A percentile compares a stretch with the other conserved stretches of the same genome.
These are phyloP conservation scores for Aspergillus ruber DNA, from an alignment of 2,329 filamentous ascomycete species.

Conservation along the genomic window DNA sequence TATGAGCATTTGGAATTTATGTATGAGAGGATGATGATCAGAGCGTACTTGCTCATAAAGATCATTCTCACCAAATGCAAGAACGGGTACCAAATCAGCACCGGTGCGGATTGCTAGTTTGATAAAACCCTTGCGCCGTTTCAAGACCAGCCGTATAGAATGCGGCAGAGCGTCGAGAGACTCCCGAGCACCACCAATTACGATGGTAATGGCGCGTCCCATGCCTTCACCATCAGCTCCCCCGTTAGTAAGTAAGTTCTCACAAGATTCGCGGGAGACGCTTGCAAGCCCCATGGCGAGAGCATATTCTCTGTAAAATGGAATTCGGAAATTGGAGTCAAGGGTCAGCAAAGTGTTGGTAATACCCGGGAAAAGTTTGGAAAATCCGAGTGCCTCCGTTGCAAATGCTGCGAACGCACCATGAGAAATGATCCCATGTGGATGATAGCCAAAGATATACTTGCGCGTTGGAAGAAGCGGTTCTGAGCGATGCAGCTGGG, in stretches of 20 bases:
- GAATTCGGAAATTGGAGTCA: constrained; percentile 92
- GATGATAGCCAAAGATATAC: constrained; percentile 96
- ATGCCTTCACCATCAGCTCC: constrained; percentile 73
- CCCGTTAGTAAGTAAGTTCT: constrained; percentile 76
- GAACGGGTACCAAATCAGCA: constrained; percentile 87
- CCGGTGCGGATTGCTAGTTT: constrained; percentile 87
- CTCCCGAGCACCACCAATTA: constrained; percentile 86
- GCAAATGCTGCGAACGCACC: constrained; percentile 90
- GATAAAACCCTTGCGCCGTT: constrained; percentile 82
- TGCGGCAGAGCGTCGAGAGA: constrained; percentile 82
- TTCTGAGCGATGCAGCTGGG: constrained; percentile 76
- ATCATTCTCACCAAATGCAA: constrained; percentile 93
- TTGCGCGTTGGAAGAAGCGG: constrained; percentile 73
- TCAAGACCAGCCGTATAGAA: constrained; percentile 68
- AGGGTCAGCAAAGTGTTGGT: constrained; percentile 89
- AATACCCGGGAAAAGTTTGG: constrained; percentile 84
- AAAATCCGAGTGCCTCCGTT: constrained; percentile 83
- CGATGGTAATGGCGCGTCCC: constrained; percentile 94
- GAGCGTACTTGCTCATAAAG: constrained; percentile 85
- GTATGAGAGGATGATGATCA: constrained; percentile 68
- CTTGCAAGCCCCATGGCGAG: constrained; percentile 79
- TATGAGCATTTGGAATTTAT: constrained; percentile 73
- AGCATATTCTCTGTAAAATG: constrained; percentile 91
- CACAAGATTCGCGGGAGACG: constrained; percentile 85
- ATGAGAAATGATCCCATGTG: constrained; percentile 94